Evolutionary conservation across 345 rosid species (phyloP), one percentile per base, ranked within the genome.

Genomic region (Eucalyptus curtisii): DNA sequence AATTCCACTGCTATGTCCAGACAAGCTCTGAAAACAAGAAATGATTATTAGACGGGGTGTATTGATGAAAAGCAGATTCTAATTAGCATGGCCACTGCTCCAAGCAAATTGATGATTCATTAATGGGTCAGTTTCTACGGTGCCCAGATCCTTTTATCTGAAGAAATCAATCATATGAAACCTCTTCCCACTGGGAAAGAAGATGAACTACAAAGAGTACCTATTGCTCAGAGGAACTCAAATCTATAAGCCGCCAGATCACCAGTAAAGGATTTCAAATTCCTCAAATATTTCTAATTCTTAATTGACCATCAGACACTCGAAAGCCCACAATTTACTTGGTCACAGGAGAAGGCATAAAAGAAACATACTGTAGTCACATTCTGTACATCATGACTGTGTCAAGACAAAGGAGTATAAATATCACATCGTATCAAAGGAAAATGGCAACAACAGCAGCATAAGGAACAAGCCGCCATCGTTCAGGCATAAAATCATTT

Each of bases 1-100:
- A 50, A 98, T 94, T 87, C 99, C 99, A 86, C 99, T 98, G 13
- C 95, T 94, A 90, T 98, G 99, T 89, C 99, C 99, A 30, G 98
- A 96, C 92, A 98, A 93, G 91, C 99, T 98, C 99, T 97, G 97
- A 89, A 80, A 55, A 91, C 86, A 68, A 86, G 15, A 33, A 66
- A 86, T 11, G 44, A 87, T 33, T 20, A 76, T 76, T 76, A 76
- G 82, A 76, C 5, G 5, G 7, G 82, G 47, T 76, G 45, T 76
- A 37, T 37, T 10, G 47, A 37, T 76, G 27, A 76, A 37, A 37
- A 22, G 45, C 45, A 37, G 81, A 71, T 10, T 37, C 81, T 37
- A 71, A 37, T 71, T 37, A 76, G 47, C 27, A 19, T 19, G 61
- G 87, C 44, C 49, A 49, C 44, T 85, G 57, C 52, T 44, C 87